These are phyloP conservation scores for Capronia epimyces DNA, from an alignment of 2,329 filamentous ascomycete species.

Conservation along the genomic window DNA sequence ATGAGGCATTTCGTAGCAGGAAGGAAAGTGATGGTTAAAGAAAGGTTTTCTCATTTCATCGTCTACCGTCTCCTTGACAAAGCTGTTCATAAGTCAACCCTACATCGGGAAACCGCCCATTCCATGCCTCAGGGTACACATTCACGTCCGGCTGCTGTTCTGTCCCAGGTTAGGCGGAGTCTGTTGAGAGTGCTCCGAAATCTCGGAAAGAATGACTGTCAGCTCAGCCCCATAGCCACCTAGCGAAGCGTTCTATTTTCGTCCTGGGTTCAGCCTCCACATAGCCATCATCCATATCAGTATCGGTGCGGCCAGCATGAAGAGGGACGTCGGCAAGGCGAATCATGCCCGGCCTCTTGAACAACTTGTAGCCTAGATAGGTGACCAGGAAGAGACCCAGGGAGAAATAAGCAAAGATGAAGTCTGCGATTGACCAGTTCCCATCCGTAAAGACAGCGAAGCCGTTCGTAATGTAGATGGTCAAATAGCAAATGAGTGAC, in stretches of 20 bases:
- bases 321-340: background rate
- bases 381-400: background rate
- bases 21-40: no score
- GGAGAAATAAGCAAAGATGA: conserved; percentile 7
- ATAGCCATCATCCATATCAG: background rate
- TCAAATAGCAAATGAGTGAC: conserved; percentile 4
- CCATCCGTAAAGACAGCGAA: conserved; percentile 6
- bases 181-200: no score
- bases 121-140: no score
- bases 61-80: no score
- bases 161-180: no score
- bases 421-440: conserved; percentile 5
- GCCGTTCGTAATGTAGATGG: conserved; percentile 4
- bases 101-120: no score
- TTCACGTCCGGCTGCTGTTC: no score
- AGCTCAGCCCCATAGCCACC: background rate
- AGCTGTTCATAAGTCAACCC: no score
- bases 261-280: background rate
- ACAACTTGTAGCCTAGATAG: conserved; percentile 2
- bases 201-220: no score
- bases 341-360: background rate
- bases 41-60: no score
- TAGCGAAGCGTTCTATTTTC: background rate
- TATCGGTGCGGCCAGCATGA: background rate
- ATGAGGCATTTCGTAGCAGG: no score